Conservation (phyloP, 192 early-diverging fungal species). For the Funneliformis geosporum region DNA sequence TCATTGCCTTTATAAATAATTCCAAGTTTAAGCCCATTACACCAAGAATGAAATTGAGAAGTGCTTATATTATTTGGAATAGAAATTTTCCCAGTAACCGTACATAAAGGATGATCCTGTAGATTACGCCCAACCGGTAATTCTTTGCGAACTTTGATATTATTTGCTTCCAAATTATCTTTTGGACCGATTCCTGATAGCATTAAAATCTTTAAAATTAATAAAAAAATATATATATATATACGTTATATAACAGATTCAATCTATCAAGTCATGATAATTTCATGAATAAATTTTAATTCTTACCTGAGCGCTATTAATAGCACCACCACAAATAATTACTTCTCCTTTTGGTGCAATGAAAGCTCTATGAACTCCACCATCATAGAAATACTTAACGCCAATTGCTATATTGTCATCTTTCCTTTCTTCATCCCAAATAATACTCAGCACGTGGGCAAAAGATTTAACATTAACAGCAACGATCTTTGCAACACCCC, state of each 20-base stretch:
- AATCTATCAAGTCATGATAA: background rate
- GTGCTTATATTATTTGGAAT: background rate
- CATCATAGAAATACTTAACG: no score
- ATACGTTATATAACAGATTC: background rate
- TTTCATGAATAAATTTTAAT: background rate
- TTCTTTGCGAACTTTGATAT: constrained; percentile 4
- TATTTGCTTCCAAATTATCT: background rate
- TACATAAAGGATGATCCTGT: background rate
- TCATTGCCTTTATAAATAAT: background rate
- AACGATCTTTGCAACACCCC: no score
- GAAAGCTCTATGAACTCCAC: no score
- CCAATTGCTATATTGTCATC: no score
- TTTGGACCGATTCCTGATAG: constrained; percentile 5
- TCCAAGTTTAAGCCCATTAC: background rate
- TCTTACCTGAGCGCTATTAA: no score
- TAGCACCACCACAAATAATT: no score
- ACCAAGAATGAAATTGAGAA: background rate
- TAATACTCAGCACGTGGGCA: no score
- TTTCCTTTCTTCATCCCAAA: no score
- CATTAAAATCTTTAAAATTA: background rate
- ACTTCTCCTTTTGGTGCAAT: no score
- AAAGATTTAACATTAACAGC: no score
- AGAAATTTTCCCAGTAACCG: background rate
- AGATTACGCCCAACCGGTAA: background rate
- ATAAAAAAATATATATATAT: background rate